A percentile compares a stretch with the other conserved stretches of the same genome.
These are phyloP conservation scores for Catunica adiposa DNA, from an alignment of 2,329 filamentous ascomycete genomes.

Conservation along the genomic window DNA sequence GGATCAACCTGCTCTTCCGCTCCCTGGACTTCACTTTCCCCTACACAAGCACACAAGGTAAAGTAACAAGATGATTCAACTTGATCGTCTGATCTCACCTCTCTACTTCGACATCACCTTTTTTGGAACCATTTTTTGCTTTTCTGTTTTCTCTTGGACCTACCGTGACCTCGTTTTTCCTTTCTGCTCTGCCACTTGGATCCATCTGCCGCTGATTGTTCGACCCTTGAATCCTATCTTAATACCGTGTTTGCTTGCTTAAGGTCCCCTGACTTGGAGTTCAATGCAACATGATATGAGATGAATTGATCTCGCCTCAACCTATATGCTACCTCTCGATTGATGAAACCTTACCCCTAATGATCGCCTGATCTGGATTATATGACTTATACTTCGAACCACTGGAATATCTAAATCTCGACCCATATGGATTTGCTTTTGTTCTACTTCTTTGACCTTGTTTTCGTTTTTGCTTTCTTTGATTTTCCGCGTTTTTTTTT, in stretches of 20 bases:
- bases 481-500: slow-evolving; percentile 3
- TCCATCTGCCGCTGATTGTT: neutral
- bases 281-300: neutral
- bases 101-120: neutral
- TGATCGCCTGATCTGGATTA: neutral
- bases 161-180: neutral
- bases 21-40: neutral
- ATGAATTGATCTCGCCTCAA: neutral
- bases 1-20: slow-evolving; percentile 4
- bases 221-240: neutral
- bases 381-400: neutral
- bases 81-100: slow-evolving; percentile 7
- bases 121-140: slow-evolving; percentile 1
- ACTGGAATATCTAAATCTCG: neutral
- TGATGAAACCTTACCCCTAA: neutral
- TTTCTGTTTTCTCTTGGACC: neutral
- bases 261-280: neutral
- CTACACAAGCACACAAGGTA: neutral
- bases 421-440: neutral
- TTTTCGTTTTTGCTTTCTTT: too few species aligned
- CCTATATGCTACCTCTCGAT: neutral
- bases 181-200: neutral
- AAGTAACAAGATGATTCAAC: slow-evolving; percentile 5
- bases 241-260: neutral
- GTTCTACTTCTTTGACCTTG: slow-evolving; percentile 1